Percentiles rank a stretch among this genome's conserved stretches.
These are phyloP conservation scores for Papiliotrema nemorosa DNA, from an alignment of 1,284 basidiomycete species.

Conservation along the genomic window DNA sequence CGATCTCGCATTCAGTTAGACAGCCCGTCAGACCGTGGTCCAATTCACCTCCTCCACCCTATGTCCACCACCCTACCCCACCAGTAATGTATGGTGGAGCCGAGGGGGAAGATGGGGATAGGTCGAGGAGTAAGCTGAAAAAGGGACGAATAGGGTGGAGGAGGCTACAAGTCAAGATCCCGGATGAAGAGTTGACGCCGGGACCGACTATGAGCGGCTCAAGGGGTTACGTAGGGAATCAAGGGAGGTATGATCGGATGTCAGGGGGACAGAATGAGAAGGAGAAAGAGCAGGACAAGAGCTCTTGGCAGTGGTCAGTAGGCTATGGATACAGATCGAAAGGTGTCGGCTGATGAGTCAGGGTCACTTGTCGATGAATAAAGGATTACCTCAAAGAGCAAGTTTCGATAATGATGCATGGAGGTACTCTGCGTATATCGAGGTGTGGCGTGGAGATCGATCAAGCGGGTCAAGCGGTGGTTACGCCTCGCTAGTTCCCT, in stretches of 20 bases:
- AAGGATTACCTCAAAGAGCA: too few species aligned
- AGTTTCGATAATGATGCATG: too few species aligned
- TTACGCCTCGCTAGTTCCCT: background rate
- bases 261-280: too few species aligned
- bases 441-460: too few species aligned
- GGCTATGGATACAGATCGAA: too few species aligned
- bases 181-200: conserved; percentile 4
- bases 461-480: too few species aligned
- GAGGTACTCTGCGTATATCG: too few species aligned
- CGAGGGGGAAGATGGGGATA: background rate
- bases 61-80: background rate
- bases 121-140: conserved; percentile 2
- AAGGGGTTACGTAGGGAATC: background rate
- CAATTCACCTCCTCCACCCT: background rate
- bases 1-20: background rate
- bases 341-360: too few species aligned
- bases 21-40: background rate
- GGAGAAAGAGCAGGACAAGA: too few species aligned
- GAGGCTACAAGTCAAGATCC: conserved; percentile 12
- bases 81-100: background rate
- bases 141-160: conserved; percentile 10
- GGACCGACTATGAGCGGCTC: background rate
- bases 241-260: too few species aligned
- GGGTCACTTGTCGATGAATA: too few species aligned
- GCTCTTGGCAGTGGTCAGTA: too few species aligned